Evolutionary conservation across 768 basidiomycete species (phyloP), one percentile per base, ranked within the genome.

Genomic region (Rhizopogon salebrosus): DNA sequence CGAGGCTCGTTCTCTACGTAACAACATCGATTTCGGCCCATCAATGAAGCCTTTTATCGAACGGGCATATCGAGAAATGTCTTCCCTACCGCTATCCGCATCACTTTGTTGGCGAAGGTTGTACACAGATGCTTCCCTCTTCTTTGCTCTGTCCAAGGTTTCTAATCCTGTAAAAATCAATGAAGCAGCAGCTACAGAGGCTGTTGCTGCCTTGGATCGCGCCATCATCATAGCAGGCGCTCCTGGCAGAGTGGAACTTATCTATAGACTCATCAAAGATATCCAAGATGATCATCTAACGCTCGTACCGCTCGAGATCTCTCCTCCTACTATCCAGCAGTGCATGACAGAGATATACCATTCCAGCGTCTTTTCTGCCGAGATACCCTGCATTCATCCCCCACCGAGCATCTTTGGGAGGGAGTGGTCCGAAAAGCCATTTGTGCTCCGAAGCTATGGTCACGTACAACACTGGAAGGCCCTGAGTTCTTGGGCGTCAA

Each of bases 211-310:
- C 13, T 70, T 98, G 23, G 97, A 99, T 63, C 77, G 75, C 57
- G 85, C 87, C 1, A 84, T 98, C 57, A 84, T 98, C 56, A 76
- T 95, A 46, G 85, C 92, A 13, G 94, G 94, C 2, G 82, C 85
- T 2, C 75, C 83, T 22, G 90, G 87, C 11, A 73, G 87, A 39
- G 68, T 82, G 36, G 81, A 87, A 27, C 60, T 85, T 41, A 76
- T 92, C n/a, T 75, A 82, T 40, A 70, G 72, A 24, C 64, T 89
- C 38, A 89, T 98, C 56, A 60, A 60, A 27, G 56, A 62, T 20
- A 75, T 92, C 16, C 95, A 97, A 22, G n/a, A 37, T 20, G n/a
- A 57, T 8, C 5, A 43, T 7, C 13, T 49, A 3, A 35, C 40
- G n/a, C 49, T 56, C 10, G 40, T 41, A n/a, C 24, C 42, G 7